Evolutionary conservation across 352 stramenopile genomes (phyloP).

Genomic region (Globisporangium iwayamae): DNA sequence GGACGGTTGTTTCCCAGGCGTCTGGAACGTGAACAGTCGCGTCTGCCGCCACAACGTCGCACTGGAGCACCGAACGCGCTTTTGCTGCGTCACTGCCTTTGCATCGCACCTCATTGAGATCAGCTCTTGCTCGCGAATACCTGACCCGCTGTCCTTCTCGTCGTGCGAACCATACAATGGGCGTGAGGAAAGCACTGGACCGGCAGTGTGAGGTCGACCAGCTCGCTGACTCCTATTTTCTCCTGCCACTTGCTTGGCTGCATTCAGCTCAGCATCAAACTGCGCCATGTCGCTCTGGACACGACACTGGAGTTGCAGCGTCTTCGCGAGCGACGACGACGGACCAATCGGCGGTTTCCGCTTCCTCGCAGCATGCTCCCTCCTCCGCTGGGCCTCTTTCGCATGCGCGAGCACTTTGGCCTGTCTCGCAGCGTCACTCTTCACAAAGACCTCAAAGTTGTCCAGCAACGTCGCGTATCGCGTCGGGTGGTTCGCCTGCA

Average conservation of each 20-base stretch:
- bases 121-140: not conserved
- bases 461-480: constrained; percentile 42
- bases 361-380: constrained; percentile 26
- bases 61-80: constrained; percentile 34
- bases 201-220: constrained; percentile 10
- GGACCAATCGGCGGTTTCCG: constrained; percentile 37
- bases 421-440: constrained; percentile 35
- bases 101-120: not conserved
- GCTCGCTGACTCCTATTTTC: no score
- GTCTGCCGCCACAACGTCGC: constrained; percentile 45
- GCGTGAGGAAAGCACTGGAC: not conserved
- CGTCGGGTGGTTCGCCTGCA: constrained; percentile 42
- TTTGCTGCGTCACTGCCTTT: not conserved
- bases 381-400: constrained; percentile 23
- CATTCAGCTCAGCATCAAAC: constrained; percentile 3
- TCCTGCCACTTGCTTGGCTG: not conserved
- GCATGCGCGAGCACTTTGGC: constrained; percentile 27
- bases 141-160: not conserved
- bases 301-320: constrained; percentile 24
- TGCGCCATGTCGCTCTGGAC: constrained; percentile 25
- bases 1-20: constrained; percentile 5
- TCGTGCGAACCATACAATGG: not conserved
- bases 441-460: constrained; percentile 33
- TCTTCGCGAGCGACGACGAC: constrained; percentile 19
- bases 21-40: constrained; percentile 36